These are phyloP conservation scores for Corylus americana DNA, from an alignment of 306 rosid species.

Conservation along the genomic window DNA sequence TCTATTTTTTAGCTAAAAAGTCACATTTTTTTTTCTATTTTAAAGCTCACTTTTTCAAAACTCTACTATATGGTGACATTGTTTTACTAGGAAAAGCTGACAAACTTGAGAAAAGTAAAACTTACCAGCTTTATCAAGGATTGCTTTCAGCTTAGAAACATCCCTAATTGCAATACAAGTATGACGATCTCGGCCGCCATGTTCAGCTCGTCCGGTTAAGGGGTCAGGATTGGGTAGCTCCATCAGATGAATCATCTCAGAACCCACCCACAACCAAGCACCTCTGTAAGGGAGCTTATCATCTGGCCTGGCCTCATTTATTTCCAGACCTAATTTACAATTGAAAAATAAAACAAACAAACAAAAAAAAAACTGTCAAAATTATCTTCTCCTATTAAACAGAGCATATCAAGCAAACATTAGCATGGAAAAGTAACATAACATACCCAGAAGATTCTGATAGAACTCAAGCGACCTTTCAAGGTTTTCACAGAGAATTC, in stretches of 20 bases:
- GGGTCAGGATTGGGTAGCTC: slow-evolving; percentile 99
- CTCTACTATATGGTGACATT: too few species aligned
- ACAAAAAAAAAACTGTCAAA: not conserved
- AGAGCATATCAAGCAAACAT: not conserved
- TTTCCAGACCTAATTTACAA: slow-evolving; percentile 61
- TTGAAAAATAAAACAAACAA: not conserved
- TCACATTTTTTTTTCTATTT: too few species aligned
- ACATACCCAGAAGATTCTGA: slow-evolving; percentile 81
- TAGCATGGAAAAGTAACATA: slow-evolving; percentile 34
- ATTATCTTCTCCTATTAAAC: slow-evolving; percentile 16
- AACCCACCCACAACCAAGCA: slow-evolving; percentile 98
- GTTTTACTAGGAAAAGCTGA: not conserved
- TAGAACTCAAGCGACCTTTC: slow-evolving; percentile 84
- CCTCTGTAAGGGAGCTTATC: slow-evolving; percentile 96
- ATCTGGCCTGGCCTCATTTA: slow-evolving; percentile 94
- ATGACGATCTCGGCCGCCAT: slow-evolving; percentile 94
- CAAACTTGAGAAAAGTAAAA: slow-evolving; percentile 15
- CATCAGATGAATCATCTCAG: slow-evolving; percentile 96
- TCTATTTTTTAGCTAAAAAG: too few species aligned
- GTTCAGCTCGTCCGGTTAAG: slow-evolving; percentile 78
- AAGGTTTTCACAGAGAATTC: slow-evolving; percentile 74
- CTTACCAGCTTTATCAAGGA: slow-evolving; percentile 80
- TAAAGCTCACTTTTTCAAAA: too few species aligned
- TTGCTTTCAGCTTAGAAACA: slow-evolving; percentile 76
- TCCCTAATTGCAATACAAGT: slow-evolving; percentile 75